These are phyloP conservation scores for Sugiyamaella mastotermitis DNA, from an alignment of 805 yeast genomes.

Conservation along the genomic window DNA sequence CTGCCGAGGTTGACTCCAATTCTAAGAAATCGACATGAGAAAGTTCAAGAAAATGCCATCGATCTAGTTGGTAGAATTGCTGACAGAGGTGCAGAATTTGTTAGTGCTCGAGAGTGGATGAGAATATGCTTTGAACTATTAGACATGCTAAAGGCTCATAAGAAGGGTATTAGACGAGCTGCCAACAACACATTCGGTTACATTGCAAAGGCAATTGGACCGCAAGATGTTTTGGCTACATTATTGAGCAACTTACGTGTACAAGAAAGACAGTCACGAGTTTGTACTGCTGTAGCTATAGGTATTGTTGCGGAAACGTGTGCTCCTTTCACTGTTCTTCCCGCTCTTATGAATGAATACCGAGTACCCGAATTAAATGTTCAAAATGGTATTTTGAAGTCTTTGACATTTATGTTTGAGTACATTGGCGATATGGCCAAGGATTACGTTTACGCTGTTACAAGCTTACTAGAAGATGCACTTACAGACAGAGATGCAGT, in stretches of 20 bases:
- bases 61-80: conserved; percentile 80
- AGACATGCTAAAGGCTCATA: conserved; percentile 80
- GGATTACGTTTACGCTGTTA: conserved; percentile 74
- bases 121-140: conserved; percentile 84
- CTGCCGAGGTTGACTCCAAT: conserved; percentile 89
- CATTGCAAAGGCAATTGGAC: conserved; percentile 90
- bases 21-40: conserved; percentile 79
- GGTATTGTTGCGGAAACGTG: conserved; percentile 95
- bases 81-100: conserved; percentile 67
- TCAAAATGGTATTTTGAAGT: conserved; percentile 91
- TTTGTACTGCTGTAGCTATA: conserved; percentile 96
- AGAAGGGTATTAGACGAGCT: conserved; percentile 68
- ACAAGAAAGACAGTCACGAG: conserved; percentile 93
- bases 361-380: conserved; percentile 87
- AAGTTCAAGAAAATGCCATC: conserved; percentile 81
- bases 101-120: conserved; percentile 96
- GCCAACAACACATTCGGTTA: conserved; percentile 90
- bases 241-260: conserved; percentile 77
- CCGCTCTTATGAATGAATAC: conserved; percentile 94
- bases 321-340: conserved; percentile 86
- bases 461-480: conserved; percentile 83
- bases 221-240: conserved; percentile 86
- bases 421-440: conserved; percentile 75
- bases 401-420: conserved; percentile 86
- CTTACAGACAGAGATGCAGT: conserved; percentile 84